A percentile compares a stretch with the other conserved stretches of the same genome.
Conservation (phyloP, 768 basidiomycete genomes). For the Suillus weaverae region DNA sequence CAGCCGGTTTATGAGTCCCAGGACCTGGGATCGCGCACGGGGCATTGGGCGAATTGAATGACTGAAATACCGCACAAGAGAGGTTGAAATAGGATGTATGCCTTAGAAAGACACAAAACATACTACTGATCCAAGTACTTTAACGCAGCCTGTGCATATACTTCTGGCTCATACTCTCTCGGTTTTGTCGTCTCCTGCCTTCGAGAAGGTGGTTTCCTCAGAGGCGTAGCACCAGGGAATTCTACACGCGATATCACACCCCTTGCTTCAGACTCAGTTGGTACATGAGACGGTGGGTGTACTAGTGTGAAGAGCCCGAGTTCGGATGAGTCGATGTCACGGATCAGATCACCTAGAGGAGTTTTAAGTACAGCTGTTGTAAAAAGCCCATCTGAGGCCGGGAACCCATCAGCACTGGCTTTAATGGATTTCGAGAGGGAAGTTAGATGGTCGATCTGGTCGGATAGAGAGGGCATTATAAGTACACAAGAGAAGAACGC, state of each 20-base stretch:
- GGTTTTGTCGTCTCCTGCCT: constrained; percentile 36
- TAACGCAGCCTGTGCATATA: constrained; percentile 73
- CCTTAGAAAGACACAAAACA: constrained; percentile 29
- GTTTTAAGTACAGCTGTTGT: constrained; percentile 63
- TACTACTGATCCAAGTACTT: constrained; percentile 80
- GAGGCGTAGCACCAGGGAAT: constrained; percentile 71
- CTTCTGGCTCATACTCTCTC: constrained; percentile 63
- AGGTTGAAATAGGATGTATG: neutral
- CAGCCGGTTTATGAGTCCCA: constrained; percentile 39
- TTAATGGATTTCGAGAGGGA: constrained; percentile 53
- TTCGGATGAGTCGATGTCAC: constrained; percentile 77
- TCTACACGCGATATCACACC: constrained; percentile 59
- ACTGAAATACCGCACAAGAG: constrained; percentile 39
- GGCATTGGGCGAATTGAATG: constrained; percentile 51
- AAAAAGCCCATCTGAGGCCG: constrained; percentile 40
- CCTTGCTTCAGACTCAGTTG: constrained; percentile 35
- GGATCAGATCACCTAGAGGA: constrained; percentile 71
- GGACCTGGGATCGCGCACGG: constrained; percentile 43
- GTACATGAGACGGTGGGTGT: constrained; percentile 23
- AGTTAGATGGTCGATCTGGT: constrained; percentile 68
- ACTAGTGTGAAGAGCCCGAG: constrained; percentile 73
- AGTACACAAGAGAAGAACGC: neutral
- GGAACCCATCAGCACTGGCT: constrained; percentile 22
- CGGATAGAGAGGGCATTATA: constrained; percentile 56
- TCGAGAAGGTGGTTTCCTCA: constrained; percentile 46